A percentile compares a stretch with the other conserved stretches of the same genome.
phyloP scores from a whole-genome alignment of 1,284 basidiomycete species.

The Cryptococcus sp. region DNA sequence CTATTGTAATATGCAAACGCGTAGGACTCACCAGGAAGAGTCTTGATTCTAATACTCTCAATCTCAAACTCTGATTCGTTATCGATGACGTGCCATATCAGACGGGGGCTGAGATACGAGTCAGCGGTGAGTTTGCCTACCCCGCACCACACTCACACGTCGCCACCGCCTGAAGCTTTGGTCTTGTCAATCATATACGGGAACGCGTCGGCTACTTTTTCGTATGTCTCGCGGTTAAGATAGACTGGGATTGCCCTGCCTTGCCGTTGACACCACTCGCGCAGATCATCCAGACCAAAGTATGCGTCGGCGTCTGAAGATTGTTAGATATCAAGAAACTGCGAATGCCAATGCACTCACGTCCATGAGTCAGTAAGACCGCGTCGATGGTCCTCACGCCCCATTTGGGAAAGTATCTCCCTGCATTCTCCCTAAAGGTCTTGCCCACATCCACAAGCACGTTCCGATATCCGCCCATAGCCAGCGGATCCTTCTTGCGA shows the following conservation, averaged over 20 bases:
- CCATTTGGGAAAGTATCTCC: constrained; percentile 48
- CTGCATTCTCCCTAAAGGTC: constrained; percentile 52
- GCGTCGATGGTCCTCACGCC: constrained; percentile 53
- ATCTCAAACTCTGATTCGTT: constrained; percentile 44
- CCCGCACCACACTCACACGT: constrained; percentile 37
- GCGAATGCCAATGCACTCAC: constrained; percentile 31
- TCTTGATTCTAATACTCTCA: constrained; percentile 39
- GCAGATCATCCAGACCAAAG: constrained; percentile 43
- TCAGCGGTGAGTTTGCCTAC: background rate
- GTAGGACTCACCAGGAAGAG: constrained; percentile 32
- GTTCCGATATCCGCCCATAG: constrained; percentile 43
- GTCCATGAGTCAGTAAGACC: constrained; percentile 54
- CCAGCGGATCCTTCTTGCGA: constrained; percentile 21
- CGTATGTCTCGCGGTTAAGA: constrained; percentile 43
- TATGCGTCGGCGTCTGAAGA: constrained; percentile 46
- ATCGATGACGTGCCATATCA: constrained; percentile 43
- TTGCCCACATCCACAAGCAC: constrained; percentile 56
- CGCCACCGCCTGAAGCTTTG: constrained; percentile 54
- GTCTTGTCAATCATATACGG: constrained; percentile 53
- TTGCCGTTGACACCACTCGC: constrained; percentile 50
- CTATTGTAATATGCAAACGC: constrained; percentile 1
- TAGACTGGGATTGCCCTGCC: constrained; percentile 45
- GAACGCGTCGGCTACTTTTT: constrained; percentile 45
- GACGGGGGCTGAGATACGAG: constrained; percentile 25
- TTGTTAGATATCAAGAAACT: constrained; percentile 3